Conservation (phyloP, 1,284 basidiomycete species). For the Ceratobasidium sp. region DNA sequence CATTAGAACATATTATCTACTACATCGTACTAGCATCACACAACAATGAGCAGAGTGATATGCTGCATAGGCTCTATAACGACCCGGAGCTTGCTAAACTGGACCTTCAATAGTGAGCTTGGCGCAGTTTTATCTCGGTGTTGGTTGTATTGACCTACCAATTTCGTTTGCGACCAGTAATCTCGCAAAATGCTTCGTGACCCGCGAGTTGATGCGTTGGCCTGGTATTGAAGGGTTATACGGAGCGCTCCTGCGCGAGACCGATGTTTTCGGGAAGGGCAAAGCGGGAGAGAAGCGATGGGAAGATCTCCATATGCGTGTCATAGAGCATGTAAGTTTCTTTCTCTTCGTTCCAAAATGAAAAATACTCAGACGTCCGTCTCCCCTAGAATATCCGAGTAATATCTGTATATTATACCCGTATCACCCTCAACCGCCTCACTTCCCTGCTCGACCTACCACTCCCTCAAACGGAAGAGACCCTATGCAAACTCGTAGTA, state of each 20-base stretch:
- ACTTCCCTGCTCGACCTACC: slow-evolving; percentile 90
- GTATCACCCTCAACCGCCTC: slow-evolving; percentile 86
- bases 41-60: slow-evolving; percentile 97
- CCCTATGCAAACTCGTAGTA: slow-evolving; percentile 88
- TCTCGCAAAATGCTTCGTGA: slow-evolving; percentile 95
- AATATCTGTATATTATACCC: slow-evolving; percentile 92
- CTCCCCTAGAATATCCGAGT: slow-evolving; percentile 89
- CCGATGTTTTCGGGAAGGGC: slow-evolving; percentile 77
- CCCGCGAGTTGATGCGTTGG: slow-evolving; percentile 97
- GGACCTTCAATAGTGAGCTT: slow-evolving; percentile 84
- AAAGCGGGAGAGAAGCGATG: slow-evolving; percentile 71
- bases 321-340: slow-evolving; percentile 90
- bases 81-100: slow-evolving; percentile 83
- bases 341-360: slow-evolving; percentile 16
- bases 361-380: slow-evolving; percentile 36
- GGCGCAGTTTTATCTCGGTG: slow-evolving; percentile 20
- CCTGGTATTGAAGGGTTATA: slow-evolving; percentile 94
- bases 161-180: slow-evolving; percentile 65
- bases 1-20: slow-evolving; percentile 92
- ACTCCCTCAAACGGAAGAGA: slow-evolving; percentile 83
- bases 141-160: neutral
- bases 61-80: slow-evolving; percentile 87
- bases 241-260: slow-evolving; percentile 82
- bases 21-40: slow-evolving; percentile 94
- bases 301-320: slow-evolving; percentile 95